Evolutionary conservation across 345 rosid species (phyloP).

Genomic region (Camelina hispida): DNA sequence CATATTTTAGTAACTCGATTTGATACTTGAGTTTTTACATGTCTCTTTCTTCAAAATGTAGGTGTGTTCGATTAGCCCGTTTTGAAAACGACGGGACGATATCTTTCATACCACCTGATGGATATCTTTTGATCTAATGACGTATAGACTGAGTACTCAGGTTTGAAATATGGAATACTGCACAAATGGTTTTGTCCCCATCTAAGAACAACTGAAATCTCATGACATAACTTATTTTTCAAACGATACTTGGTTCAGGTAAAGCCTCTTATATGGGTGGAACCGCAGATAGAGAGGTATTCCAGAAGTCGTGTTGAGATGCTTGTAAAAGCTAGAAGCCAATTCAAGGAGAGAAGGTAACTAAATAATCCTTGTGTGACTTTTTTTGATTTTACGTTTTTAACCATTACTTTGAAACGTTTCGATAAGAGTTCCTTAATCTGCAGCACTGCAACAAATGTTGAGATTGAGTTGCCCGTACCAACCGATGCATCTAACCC

Average conservation of each 20-base stretch:
- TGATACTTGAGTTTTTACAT: neutral
- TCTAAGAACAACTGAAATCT: neutral
- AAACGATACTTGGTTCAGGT: slow-evolving; percentile 48
- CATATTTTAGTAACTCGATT: neutral
- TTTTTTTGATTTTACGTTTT: neutral
- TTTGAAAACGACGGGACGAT: slow-evolving; percentile 80
- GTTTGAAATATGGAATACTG: slow-evolving; percentile 43
- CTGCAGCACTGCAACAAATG: slow-evolving; percentile 75
- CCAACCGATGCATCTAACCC: slow-evolving; percentile 78
- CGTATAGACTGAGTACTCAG: slow-evolving; percentile 81
- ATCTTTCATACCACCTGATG: slow-evolving; percentile 83
- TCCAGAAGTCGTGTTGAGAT: slow-evolving; percentile 76
- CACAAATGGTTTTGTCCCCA: neutral
- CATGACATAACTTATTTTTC: neutral
- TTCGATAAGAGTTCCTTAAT: slow-evolving; percentile 17
- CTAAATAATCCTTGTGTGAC: neutral
- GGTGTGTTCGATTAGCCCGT: slow-evolving; percentile 86
- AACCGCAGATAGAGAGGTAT: slow-evolving; percentile 73
- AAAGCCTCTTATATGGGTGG: slow-evolving; percentile 82
- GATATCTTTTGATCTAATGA: slow-evolving; percentile 83
- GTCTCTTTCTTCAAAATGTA: slow-evolving; percentile 31
- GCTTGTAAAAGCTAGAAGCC: slow-evolving; percentile 73
- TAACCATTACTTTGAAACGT: neutral
- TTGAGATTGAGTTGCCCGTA: slow-evolving; percentile 77
- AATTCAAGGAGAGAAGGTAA: slow-evolving; percentile 78